Evolutionary conservation across 2,329 filamentous ascomycete species (phyloP).

Genomic region (Knoxdaviesia proteae): DNA sequence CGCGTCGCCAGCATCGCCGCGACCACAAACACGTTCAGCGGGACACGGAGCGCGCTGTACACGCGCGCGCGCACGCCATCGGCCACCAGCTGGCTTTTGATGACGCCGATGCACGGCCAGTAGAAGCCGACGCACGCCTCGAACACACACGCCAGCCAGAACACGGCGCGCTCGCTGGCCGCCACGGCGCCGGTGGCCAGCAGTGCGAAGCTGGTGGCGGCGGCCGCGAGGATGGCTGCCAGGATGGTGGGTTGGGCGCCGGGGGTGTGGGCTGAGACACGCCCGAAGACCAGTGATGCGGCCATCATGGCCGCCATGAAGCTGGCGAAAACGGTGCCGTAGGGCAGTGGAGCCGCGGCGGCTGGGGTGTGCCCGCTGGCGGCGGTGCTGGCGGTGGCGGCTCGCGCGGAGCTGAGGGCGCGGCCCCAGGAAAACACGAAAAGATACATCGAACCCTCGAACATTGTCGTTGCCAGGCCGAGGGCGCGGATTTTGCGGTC

Average conservation of each 20-base stretch:
- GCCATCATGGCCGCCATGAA: constrained; percentile 40
- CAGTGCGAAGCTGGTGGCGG: constrained; percentile 13
- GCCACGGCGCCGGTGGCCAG: constrained; percentile 16
- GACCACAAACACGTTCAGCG: constrained; percentile 36
- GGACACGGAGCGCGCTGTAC: constrained; percentile 32
- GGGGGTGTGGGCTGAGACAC: not conserved
- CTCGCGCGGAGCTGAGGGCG: constrained; percentile 19
- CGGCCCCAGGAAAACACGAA: constrained; percentile 40
- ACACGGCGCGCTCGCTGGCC: constrained; percentile 19
- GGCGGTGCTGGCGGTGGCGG: constrained; percentile 2
- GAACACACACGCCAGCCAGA: constrained; percentile 34
- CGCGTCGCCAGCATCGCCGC: constrained; percentile 20
- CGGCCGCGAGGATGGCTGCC: not conserved
- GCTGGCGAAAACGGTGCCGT: constrained; percentile 32
- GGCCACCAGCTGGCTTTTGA: constrained; percentile 30
- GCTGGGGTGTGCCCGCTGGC: constrained; percentile 3
- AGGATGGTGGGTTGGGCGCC: not conserved
- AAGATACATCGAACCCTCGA: constrained; percentile 37
- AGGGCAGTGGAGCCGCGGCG: constrained; percentile 11
- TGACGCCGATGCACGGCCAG: constrained; percentile 29
- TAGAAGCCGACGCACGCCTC: constrained; percentile 34
- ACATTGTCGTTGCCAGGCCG: constrained; percentile 29
- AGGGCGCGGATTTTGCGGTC: constrained; percentile 28
- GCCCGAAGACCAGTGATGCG: constrained; percentile 29
- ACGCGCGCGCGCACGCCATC: constrained; percentile 30